Evolutionary conservation across 106 monocot species (phyloP).

Genomic region (Amphibolis antarctica): DNA sequence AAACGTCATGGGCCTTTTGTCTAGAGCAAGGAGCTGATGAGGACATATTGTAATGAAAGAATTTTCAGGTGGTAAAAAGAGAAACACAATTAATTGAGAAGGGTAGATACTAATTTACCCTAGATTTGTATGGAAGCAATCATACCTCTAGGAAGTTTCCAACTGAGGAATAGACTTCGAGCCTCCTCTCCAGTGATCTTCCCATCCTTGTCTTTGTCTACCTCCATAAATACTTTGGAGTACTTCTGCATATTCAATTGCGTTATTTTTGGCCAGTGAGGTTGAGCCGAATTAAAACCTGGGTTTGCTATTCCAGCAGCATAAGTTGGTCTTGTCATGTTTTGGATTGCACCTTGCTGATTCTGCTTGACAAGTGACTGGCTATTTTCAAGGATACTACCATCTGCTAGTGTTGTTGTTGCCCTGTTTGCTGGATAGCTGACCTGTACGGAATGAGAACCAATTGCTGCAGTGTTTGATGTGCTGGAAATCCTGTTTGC

Average conservation of each 20-base stretch:
- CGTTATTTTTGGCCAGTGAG: constrained; percentile 74
- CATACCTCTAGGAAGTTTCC: constrained; percentile 96
- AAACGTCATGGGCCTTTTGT: too few species aligned
- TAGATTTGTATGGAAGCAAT: background rate
- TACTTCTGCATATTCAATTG: constrained; percentile 82
- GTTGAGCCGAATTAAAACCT: constrained; percentile 15
- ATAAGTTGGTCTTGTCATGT: constrained; percentile 6
- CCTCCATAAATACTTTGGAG: constrained; percentile 73
- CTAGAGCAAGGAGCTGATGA: too few species aligned
- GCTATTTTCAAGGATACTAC: constrained; percentile 30
- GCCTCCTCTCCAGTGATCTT: constrained; percentile 86
- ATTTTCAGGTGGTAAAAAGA: too few species aligned
- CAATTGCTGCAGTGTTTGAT: constrained; percentile 13
- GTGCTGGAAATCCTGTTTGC: constrained; percentile 20
- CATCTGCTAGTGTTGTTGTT: constrained; percentile 10
- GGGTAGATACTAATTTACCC: too few species aligned
- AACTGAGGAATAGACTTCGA: constrained; percentile 83
- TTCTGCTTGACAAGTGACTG: constrained; percentile 36
- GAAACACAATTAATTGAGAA: too few species aligned
- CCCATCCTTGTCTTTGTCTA: constrained; percentile 98
- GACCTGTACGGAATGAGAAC: constrained; percentile 25
- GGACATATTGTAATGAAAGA: too few species aligned
- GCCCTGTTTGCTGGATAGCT: constrained; percentile 17
- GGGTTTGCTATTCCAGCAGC: constrained; percentile 25
- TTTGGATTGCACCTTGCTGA: constrained; percentile 15